These are phyloP conservation scores for Elaeis oleifera DNA, from an alignment of 202 grass and related monocot species.

Conservation along the genomic window DNA sequence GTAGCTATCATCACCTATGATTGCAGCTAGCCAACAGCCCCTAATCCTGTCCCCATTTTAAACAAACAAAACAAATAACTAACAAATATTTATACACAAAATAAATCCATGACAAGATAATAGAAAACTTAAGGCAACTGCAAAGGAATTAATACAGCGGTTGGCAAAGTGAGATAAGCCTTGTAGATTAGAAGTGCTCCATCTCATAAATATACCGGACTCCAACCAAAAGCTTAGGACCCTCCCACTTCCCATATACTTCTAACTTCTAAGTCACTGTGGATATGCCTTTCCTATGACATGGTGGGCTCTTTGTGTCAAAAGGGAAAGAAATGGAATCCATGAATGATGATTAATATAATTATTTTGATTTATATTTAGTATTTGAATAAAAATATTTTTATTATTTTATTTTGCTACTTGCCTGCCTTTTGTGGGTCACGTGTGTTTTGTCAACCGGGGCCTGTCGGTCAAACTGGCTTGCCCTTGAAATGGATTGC, in stretches of 20 bases:
- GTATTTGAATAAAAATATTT: background rate
- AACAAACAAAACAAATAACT: background rate
- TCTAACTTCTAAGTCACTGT: background rate
- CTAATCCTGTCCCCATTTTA: constrained; percentile 6
- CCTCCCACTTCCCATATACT: no score
- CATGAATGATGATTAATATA: background rate
- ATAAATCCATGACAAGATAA: background rate
- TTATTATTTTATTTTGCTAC: background rate
- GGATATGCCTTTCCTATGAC: background rate
- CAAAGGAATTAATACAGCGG: no score
- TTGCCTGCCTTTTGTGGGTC: background rate
- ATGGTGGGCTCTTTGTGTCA: background rate
- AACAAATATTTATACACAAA: background rate
- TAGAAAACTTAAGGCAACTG: no score
- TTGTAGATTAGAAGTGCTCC: no score
- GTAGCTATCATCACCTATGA: constrained; percentile 9
- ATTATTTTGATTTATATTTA: background rate
- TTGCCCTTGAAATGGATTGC: background rate
- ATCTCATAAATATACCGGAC: no score
- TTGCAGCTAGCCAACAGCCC: constrained; percentile 2
- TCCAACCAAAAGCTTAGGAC: no score
- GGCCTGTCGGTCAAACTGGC: constrained; percentile 7
- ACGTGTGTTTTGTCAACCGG: constrained; percentile 11
- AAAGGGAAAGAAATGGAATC: background rate
- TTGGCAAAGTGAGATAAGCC: no score